phyloP scores from a whole-genome alignment of 2,329 filamentous ascomycete species.

The Botryotinia narcissicola region DNA sequence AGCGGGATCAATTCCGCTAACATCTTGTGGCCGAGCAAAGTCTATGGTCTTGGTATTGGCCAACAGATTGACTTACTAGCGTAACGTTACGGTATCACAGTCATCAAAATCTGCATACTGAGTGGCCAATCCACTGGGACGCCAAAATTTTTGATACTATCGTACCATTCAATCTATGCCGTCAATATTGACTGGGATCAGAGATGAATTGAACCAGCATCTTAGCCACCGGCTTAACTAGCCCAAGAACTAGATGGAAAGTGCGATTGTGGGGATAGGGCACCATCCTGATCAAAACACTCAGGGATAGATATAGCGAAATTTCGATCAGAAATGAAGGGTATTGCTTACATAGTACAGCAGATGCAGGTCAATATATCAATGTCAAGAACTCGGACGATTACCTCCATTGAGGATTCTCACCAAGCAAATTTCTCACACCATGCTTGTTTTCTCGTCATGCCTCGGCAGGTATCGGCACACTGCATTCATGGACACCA shows the following conservation, averaged over 20 bases:
- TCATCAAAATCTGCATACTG: not conserved
- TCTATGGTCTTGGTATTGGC: not conserved
- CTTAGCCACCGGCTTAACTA: not conserved
- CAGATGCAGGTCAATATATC: conserved; percentile 10
- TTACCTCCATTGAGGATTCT: not conserved
- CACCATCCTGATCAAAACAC: not conserved
- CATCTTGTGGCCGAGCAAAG: not conserved
- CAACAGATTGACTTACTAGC: not conserved
- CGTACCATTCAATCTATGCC: not conserved
- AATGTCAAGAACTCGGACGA: not conserved
- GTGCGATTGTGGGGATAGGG: not conserved
- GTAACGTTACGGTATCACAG: not conserved
- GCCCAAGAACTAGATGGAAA: not conserved
- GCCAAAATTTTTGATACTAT: not conserved
- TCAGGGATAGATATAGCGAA: too few relatives aligned
- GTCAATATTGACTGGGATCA: not conserved
- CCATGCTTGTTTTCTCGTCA: not conserved
- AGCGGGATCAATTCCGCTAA: conserved; percentile 11
- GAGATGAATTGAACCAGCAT: not conserved
- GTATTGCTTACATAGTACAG: conserved; percentile 9
- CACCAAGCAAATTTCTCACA: not conserved
- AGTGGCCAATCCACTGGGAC: not conserved
- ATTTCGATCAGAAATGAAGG: not conserved
- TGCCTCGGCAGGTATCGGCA: conserved; percentile 12
- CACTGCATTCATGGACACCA: not conserved